Base-by-base conservation (phyloP, 2,329 filamentous ascomycete genomes). In the Colletotrichum neosansevieriae region DNA sequence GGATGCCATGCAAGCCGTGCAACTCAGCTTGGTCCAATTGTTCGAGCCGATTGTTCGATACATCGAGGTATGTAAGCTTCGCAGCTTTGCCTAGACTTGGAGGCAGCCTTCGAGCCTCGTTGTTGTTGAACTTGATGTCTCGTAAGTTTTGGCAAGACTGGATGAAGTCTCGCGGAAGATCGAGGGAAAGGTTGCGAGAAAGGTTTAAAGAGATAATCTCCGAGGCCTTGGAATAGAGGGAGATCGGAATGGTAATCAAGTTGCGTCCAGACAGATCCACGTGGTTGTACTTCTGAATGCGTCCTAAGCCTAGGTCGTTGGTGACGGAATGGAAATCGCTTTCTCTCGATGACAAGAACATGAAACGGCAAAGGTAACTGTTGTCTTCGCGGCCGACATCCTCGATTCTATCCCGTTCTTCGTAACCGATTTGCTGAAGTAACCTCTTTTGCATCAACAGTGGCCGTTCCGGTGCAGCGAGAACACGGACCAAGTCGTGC, bases 341-440 rank as follows among this genome's bases (percentile, higher is more conserved):
- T 78, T 97, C 92, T 75, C 95, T 93, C 19, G 92, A 91, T 15
- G 95, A 94, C 67, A 98, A 84, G 79, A 99, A 99, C 68, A 96
- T 94, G 81, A 99, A 98, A 6, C 96, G 92, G 76, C 94, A 97
- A 12, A 99, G 86, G 74, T 98, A 99, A 77, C 94, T 97, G 79
- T 98, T 97, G 82, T 99, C 96, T 79, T 99, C 96, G 65, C 96
- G 90, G 32, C 96, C 96, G 59, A 99, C 89, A 71, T 98, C 96
- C 77, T 98, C 95, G 51, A 99, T 89, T 44, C 89, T 90, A 78
- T 99, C 96, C 63, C 89, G 89, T 36, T 94, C 90, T 65, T 93
- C 91, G 76, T 98, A 99, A 10, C 96, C 96, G 60, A 95, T 92
- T 80, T 98, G 94, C 79, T 97, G 92, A 17, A 99, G 83, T 17